Evolutionary conservation across 2,329 filamentous ascomycete genomes (phyloP), one percentile per base, ranked within the genome.

Genomic region (Clarireedia monteithiana): DNA sequence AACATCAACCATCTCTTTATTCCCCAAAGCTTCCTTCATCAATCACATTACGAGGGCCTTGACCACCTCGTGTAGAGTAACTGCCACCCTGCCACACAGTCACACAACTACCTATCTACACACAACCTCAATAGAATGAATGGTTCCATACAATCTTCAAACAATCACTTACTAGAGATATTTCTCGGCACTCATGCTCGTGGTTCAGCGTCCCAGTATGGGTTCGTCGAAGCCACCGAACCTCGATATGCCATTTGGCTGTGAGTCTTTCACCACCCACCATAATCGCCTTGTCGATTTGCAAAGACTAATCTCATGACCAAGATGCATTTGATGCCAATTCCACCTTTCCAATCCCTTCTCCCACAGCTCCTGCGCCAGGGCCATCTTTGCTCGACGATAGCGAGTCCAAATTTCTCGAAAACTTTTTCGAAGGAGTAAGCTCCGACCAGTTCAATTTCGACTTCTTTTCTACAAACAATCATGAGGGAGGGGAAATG

Each of bases 381-480:
- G 85, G 84, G n/a, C 78, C 78, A 39, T 81, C 84, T 17, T 75
- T 89, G 42, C 77, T 89, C 59, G 80, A 82, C 62, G 81, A 84
- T 63, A 79, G 75, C 58, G 82, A 85, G 66, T 79, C 74, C 52
- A 81, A 77, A 62, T 72, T 80, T 57, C 73, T 89, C 17, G 76
- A 78, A 58, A 73, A 68, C 60, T 84, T 84, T 64, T 81, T 85
- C 66, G 74, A 79, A 54, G 74, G 75, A 54, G 73, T 84, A 56
- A 74, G 72, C 50, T 73, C 78, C 5, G 74, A 80, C 59, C 73
- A 77, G 36, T 79, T 76, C 63, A 74, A 73, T 56, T 72, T 72
- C 58, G 70, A 74, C 36, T 76, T 76, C 5, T 80, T 77, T 58
- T 61, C 60, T 48, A 64, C 57, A 56, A 65, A 58, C 57, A 49